Evolutionary conservation across 1,284 basidiomycete species (phyloP).

Genomic region (Neotropicomus parvogracilis): DNA sequence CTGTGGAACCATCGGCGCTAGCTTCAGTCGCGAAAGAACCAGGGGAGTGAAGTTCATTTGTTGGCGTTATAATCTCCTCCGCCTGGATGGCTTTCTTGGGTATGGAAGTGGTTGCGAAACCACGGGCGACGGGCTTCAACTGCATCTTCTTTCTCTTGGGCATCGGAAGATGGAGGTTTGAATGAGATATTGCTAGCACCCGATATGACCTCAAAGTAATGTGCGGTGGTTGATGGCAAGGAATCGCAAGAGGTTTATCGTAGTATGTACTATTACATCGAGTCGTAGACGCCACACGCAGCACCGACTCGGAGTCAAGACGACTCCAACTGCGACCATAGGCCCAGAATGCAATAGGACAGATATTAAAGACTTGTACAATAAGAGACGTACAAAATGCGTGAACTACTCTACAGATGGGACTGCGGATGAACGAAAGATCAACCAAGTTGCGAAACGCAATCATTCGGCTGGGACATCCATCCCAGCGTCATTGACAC

Average conservation of each 20-base stretch:
- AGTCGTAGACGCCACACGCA: no score
- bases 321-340: neutral
- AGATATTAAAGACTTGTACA: slow-evolving; percentile 32
- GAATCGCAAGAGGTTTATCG: neutral
- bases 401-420: slow-evolving; percentile 32
- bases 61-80: slow-evolving; percentile 20
- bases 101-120: slow-evolving; percentile 86
- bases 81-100: slow-evolving; percentile 68
- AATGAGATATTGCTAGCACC: neutral
- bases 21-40: slow-evolving; percentile 8
- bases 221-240: neutral
- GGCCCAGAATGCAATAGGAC: slow-evolving; percentile 12
- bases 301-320: neutral
- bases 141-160: slow-evolving; percentile 87
- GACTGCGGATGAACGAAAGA: slow-evolving; percentile 13
- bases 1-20: neutral
- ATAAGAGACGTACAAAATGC: slow-evolving; percentile 32
- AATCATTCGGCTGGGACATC: slow-evolving; percentile 29
- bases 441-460: slow-evolving; percentile 8
- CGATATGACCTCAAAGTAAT: neutral
- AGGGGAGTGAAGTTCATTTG: slow-evolving; percentile 12
- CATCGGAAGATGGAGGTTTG: slow-evolving; percentile 41
- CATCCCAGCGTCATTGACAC: slow-evolving; percentile 23
- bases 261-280: no score
- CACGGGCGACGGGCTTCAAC: slow-evolving; percentile 69